Percentiles rank a stretch among this genome's conserved stretches.
These are phyloP conservation scores for Euclidium syriacum DNA, from an alignment of 345 rosid genomes.

Conservation along the genomic window DNA sequence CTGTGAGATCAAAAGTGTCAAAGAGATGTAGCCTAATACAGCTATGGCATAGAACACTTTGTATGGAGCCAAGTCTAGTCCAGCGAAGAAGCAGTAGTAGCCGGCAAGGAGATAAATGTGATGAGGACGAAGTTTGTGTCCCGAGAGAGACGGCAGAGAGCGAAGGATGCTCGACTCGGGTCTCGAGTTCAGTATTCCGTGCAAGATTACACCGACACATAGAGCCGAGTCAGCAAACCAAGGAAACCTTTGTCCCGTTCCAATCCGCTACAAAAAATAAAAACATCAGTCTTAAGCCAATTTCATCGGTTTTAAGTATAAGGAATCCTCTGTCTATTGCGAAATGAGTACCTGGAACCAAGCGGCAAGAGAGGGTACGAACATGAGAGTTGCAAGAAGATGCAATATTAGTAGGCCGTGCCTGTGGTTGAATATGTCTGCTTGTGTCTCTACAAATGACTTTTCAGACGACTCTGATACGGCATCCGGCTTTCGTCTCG, in stretches of 20 bases:
- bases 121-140: conserved; percentile 46
- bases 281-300: background rate
- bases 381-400: conserved; percentile 76
- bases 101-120: conserved; percentile 60
- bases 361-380: conserved; percentile 81
- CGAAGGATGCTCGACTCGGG: conserved; percentile 53
- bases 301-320: background rate
- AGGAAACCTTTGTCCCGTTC: conserved; percentile 71
- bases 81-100: conserved; percentile 60
- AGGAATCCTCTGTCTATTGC: background rate
- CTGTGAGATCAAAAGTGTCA: conserved; percentile 43
- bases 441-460: conserved; percentile 67
- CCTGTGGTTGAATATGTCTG: conserved; percentile 73
- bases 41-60: conserved; percentile 75
- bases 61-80: conserved; percentile 74
- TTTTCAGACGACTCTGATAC: conserved; percentile 36
- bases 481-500: conserved; percentile 43
- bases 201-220: conserved; percentile 64
- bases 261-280: conserved; percentile 61
- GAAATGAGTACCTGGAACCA: conserved; percentile 75
- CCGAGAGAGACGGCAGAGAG: conserved; percentile 40
- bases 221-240: conserved; percentile 76
- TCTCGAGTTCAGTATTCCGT: conserved; percentile 51
- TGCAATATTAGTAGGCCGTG: conserved; percentile 82
- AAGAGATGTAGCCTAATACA: conserved; percentile 53